phyloP scores from a whole-genome alignment of 2,329 filamentous ascomycete genomes.

The Arthroderma sp. region DNA sequence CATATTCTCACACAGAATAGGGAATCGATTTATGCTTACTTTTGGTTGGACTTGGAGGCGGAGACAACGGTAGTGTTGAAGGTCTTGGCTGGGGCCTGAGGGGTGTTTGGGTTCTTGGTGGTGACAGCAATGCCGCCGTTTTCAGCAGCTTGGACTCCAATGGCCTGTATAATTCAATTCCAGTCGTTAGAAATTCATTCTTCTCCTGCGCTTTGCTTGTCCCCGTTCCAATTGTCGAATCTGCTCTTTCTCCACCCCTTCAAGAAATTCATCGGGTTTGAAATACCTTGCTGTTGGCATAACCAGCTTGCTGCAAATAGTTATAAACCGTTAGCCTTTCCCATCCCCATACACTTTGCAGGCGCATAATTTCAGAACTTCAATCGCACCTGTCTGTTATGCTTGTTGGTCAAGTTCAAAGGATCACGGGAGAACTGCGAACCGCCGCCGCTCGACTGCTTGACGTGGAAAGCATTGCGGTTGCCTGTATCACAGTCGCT shows the following conservation, averaged over 20 bases:
- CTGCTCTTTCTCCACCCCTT: background rate
- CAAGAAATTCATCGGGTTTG: too few species aligned
- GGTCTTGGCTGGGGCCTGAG: constrained; percentile 59
- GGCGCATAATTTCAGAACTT: constrained; percentile 14
- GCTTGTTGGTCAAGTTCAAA: constrained; percentile 82
- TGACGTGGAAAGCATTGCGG: constrained; percentile 85
- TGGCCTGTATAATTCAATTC: constrained; percentile 44
- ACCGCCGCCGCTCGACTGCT: constrained; percentile 67
- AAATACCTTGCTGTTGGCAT: constrained; percentile 80
- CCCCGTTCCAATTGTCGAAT: background rate
- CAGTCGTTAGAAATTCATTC: background rate
- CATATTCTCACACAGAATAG: too few species aligned
- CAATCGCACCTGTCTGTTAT: constrained; percentile 65
- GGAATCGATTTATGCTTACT: constrained; percentile 41
- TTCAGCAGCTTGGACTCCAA: constrained; percentile 62
- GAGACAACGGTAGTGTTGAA: constrained; percentile 55
- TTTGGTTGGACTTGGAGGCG: constrained; percentile 61
- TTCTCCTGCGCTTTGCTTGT: background rate
- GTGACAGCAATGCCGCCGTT: constrained; percentile 68
- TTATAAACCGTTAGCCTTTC: constrained; percentile 12
- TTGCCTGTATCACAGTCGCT: constrained; percentile 44
- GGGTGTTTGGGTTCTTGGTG: constrained; percentile 67
- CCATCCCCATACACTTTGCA: constrained; percentile 1
- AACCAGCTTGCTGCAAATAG: constrained; percentile 62
- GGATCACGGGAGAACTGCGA: constrained; percentile 88